Base-by-base conservation (phyloP, 148 eudicot species). In the Simmondsia chinensis region DNA sequence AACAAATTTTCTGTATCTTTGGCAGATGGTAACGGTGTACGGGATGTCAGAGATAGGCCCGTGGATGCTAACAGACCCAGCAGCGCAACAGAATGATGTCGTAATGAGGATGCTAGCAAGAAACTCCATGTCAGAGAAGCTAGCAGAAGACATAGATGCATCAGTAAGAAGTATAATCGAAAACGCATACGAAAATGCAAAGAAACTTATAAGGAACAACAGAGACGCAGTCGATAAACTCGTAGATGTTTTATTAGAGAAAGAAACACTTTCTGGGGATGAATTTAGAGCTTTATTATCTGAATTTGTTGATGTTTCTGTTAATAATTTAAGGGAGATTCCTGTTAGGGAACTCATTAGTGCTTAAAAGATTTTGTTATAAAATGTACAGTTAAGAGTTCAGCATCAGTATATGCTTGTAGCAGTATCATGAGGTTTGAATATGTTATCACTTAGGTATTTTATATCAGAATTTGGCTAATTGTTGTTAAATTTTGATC, bases 41-140 rank as follows among this genome's bases (percentile, higher is more conserved):
- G 93, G 96, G 43, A 79, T 87, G 96, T 87, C 94, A 1, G 87
- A 87, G 57, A 67, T 87, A 6, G 84, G 93, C 7, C 96, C 87
- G 14, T 82, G 96, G 87, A 64, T 84, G 16, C 34, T 87, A 33
- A 71, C 53, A 8, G 93, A 82, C 58, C 87, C 85, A 19, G 74
- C 72, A 36, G 66, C 53, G n/a, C 87, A 79, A 29, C 80, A 76
- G 54, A 62, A 80, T 52, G 84, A 87, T 46, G 54, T 86, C 20
- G 84, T 86, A 5, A 47, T 82, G 52, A 75, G 93, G 44, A 71
- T 82, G 96, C 31, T 86, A 15, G 87, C 96, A 18, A 73, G 96
- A 54, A 87, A 87, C 41, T 57, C 73, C 20, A 82, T 87, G 93
- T 87, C 87, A 3, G 94, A 87, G 36, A 87, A 79, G 65, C 87